Base-by-base conservation (phyloP, 768 basidiomycete species). In the Suillus americanus region DNA sequence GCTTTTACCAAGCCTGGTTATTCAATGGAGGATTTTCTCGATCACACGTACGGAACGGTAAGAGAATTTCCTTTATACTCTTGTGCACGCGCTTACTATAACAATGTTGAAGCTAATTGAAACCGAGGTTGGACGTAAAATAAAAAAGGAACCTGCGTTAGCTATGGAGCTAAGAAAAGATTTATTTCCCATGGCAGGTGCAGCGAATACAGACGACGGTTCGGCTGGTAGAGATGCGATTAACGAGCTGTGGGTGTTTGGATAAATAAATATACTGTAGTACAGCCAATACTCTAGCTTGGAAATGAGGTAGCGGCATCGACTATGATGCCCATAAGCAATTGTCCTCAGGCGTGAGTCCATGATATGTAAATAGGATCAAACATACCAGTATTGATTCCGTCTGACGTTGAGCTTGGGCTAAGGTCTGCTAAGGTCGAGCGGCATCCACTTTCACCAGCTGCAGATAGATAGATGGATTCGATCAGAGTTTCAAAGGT, bases 1-100 rank as follows among this genome's bases (percentile, higher is more conserved):
- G 89, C 91, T 5, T 97, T 99, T 78, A 98, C 94, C n/a, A 98
- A 97, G 72, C 93, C 90, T 20, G 83, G 82, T 41, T 98, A 95
- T 76, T 80, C 86, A 16, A 86, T 97, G 86, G 97, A 99, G 69
- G 97, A 99, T 73, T 99, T 99, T 75, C 75, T 98, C 73, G 97
- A 99, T 74, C 97, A 99, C 73, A 91, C 92, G 3, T 95, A 94
- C 70, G 84, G 82, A 45, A 94, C 93, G 68, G 93, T 95, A 69
- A 62, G 88, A 75, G 41, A 46, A 50, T 18, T 41, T 30, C 9
- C 53, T 57, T 43, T 3, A 23, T 35, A 13, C 33, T 25, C 61
- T 40, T n/a, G 10, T 40, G 7, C 63, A 60, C 18, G 38, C 64
- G 65, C 30, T 70, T 41, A 59, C 63, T 25, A 13, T 13, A 25